These are phyloP conservation scores for Fusarium mangiferae DNA, from an alignment of 2,329 filamentous ascomycete species.

Conservation along the genomic window DNA sequence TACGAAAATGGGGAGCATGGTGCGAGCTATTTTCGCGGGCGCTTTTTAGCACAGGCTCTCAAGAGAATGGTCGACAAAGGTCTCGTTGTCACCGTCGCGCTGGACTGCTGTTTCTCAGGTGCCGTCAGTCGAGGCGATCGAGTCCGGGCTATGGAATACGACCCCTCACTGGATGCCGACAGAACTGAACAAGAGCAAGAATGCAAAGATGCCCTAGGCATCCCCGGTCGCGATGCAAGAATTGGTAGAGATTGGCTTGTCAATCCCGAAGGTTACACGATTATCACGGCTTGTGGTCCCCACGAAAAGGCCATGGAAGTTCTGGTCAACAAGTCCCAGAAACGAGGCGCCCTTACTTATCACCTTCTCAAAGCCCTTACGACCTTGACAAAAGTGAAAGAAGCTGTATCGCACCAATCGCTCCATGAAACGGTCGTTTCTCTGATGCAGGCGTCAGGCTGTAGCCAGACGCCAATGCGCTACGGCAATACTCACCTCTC, in stretches of 20 bases:
- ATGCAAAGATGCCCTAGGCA: rapidly evolving
- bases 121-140: background rate
- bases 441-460: background rate
- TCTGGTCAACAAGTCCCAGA: background rate
- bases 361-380: background rate
- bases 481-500: background rate
- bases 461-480: background rate
- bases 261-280: background rate
- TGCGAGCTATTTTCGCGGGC: background rate
- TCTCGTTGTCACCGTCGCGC: rapidly evolving
- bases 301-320: background rate
- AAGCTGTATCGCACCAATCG: background rate
- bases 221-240: rapidly evolving
- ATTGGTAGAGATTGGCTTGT: background rate
- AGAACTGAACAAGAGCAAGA: background rate
- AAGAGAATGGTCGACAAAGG: background rate
- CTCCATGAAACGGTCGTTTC: background rate
- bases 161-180: background rate
- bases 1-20: background rate
- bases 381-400: rapidly evolving
- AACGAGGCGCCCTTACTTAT: background rate
- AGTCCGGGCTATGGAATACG: background rate
- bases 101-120: background rate
- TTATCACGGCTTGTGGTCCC: rapidly evolving
- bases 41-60: background rate